Base-by-base conservation (phyloP, 1,284 basidiomycete genomes). In the Lentinus polychrous region DNA sequence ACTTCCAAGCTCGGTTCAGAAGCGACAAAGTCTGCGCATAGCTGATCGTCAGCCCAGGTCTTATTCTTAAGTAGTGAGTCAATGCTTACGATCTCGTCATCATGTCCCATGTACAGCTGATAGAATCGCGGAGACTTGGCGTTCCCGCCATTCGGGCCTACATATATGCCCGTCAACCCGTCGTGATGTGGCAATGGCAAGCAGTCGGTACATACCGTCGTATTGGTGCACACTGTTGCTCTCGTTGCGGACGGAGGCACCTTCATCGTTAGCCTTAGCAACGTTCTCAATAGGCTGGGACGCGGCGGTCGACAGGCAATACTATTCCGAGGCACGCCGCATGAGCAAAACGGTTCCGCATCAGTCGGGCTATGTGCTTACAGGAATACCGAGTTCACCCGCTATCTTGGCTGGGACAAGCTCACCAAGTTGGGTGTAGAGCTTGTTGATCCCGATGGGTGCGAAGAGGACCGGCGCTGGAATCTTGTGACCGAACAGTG, bases 21-120 rank as follows among this genome's bases (percentile, higher is more conserved):
- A 78, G 63, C 44, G 70, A 73, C 22, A 72, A 57, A 0, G 74
- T 76, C 67, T 71, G 39, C n/a, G 27, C 27, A 27, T 3, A 44
- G 34, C 15, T 24, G 35, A 11, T 6, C 15, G 23, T 45, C 3
- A 31, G 24, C 8, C 5, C 1, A 36, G 2, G 35, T 34, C 33
- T 10, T 6, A 23, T 33, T 37, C 8, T 37, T 34, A 23, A 31
- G n/a, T 35, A 12, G 35, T 10, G 10, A 46, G 47, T 27, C 36
- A 17, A 15, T 34, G 56, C 63, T 51, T 37, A 70, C 70, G 35
- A 79, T 65, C 27, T 78, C 75, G 42, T 76, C 75, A 50, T 79
- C 73, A 53, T 77, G 77, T 2, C 76, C 75, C 67, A 77, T 76
- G 57, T 82, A 82, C 11, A 83, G 65, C 64, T 82, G 79, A 66